Conservation (phyloP, 352 stramenopile genomes). For the Saprolegnia parasitica region DNA sequence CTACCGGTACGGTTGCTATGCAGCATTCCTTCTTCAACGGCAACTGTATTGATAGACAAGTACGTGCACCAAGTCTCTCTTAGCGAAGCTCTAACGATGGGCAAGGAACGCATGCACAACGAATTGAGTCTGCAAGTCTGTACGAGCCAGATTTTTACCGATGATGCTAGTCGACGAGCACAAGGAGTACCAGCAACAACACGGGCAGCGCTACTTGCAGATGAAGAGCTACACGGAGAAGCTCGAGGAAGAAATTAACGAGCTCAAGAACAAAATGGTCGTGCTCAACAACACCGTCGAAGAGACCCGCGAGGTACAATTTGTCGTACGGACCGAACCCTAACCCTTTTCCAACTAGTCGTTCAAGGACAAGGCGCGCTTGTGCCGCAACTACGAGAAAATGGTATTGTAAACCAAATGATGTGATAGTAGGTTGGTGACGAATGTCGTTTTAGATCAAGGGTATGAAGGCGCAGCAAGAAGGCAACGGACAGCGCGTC, state of each 20-base stretch:
- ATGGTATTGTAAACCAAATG: slow-evolving; percentile 45
- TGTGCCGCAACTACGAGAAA: slow-evolving; percentile 86
- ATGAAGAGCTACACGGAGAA: slow-evolving; percentile 83
- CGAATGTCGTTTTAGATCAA: not conserved
- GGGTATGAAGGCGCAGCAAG: slow-evolving; percentile 38
- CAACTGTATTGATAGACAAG: slow-evolving; percentile 41
- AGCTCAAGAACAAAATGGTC: slow-evolving; percentile 80
- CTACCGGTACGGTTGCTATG: slow-evolving; percentile 43
- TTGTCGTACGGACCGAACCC: not conserved
- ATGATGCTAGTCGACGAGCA: slow-evolving; percentile 60
- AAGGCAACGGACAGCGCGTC: slow-evolving; percentile 16
- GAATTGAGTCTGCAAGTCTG: slow-evolving; percentile 28
- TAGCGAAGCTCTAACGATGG: slow-evolving; percentile 30
- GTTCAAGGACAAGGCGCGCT: slow-evolving; percentile 82
- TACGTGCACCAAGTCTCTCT: slow-evolving; percentile 23
- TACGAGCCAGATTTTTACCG: not conserved
- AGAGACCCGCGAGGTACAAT: slow-evolving; percentile 61
- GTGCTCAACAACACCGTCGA: slow-evolving; percentile 65
- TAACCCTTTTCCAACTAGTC: slow-evolving; percentile 38
- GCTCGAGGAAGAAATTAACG: slow-evolving; percentile 69
- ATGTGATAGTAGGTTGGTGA: not conserved
- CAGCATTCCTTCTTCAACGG: not conserved
- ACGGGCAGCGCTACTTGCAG: slow-evolving; percentile 83
- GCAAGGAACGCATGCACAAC: slow-evolving; percentile 71
- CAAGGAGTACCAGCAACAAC: slow-evolving; percentile 69